Evolutionary conservation across 768 basidiomycete species (phyloP).

Genomic region (Artomyces pyxidatus): DNA sequence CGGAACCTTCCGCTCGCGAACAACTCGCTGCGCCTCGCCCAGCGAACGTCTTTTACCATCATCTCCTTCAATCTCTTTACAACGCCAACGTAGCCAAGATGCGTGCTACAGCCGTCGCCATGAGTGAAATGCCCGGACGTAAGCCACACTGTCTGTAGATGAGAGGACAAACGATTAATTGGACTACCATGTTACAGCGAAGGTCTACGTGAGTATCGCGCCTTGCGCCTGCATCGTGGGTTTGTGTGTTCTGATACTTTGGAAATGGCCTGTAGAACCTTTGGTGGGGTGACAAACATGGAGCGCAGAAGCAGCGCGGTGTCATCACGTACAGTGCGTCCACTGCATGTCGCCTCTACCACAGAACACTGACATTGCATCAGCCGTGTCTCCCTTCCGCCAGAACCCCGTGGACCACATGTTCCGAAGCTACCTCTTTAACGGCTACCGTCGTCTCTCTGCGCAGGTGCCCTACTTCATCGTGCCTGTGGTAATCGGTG

Average conservation of each 20-base stretch:
- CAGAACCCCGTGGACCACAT: constrained; percentile 61
- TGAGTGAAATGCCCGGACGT: constrained; percentile 78
- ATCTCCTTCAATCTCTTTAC: not conserved
- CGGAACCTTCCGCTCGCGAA: constrained; percentile 11
- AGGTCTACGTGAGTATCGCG: constrained; percentile 58
- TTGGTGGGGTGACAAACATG: constrained; percentile 80
- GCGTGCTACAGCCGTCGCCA: constrained; percentile 33
- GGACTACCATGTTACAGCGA: constrained; percentile 35
- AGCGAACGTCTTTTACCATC: constrained; percentile 1
- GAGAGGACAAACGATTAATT: no score
- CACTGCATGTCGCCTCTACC: not conserved
- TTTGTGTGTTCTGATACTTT: not conserved
- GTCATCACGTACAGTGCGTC: constrained; percentile 70
- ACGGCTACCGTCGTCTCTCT: constrained; percentile 67
- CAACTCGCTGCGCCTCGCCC: constrained; percentile 1
- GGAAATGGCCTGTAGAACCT: constrained; percentile 46
- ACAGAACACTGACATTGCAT: not conserved
- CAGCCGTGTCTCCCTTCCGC: constrained; percentile 76
- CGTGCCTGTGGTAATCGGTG: constrained; percentile 66
- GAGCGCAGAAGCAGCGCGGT: constrained; percentile 57
- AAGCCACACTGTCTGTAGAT: constrained; percentile 29
- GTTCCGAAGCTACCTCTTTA: constrained; percentile 69
- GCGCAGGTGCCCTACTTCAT: constrained; percentile 69
- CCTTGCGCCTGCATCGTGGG: not conserved
- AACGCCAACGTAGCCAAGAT: constrained; percentile 5